Evolutionary conservation across 805 yeast species (phyloP), one percentile per base, ranked within the genome.

Genomic region (Lachancea sp.): DNA sequence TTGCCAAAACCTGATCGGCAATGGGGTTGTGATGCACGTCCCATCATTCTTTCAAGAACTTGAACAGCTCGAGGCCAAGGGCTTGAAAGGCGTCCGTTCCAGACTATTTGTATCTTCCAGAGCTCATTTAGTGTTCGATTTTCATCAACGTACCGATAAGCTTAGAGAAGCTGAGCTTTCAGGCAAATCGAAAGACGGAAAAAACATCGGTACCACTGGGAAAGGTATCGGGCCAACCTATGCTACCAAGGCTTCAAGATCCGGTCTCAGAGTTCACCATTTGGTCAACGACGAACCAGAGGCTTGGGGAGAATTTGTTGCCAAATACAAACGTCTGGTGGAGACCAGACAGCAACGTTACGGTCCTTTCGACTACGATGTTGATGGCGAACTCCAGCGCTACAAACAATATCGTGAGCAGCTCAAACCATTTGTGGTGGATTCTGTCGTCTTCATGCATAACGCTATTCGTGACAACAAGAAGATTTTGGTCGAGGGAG

Each of bases 201-300:
- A 86, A 63, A 86, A 87, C 62, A 90, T 92, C 56, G 98, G 98
- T 54, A 92, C 98, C 47, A 92, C 98, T 25, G 97, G 97, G 61
- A 92, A 92, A 63, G 98, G 98, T 67, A 92, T 92, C 58, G 98
- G 98, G 43, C 98, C 98, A 55, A 83, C 98, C 32, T 92, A 92
- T 64, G 82, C 97, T 19, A 88, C 98, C 48, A 92, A 92, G 71
- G 95, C 95, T 38, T 83, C 95, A 12, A 82, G 98, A 69, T 87
- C 97, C 16, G 98, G 98, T 60, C 72, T 92, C 54, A 78, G 98
- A 68, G 94, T 92, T 41, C 98, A 92, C 69, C 97, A 92, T 71
- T 75, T 92, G 58, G 92, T 88, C 29, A 79, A 84, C 51, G 83
- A 84, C 54, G 89, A 84, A 59, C 89, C 88, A 12, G 89, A 79